Evolutionary conservation across 2,329 filamentous ascomycete species (phyloP), one percentile per base, ranked within the genome.

Genomic region (Hypoxylon sp.): DNA sequence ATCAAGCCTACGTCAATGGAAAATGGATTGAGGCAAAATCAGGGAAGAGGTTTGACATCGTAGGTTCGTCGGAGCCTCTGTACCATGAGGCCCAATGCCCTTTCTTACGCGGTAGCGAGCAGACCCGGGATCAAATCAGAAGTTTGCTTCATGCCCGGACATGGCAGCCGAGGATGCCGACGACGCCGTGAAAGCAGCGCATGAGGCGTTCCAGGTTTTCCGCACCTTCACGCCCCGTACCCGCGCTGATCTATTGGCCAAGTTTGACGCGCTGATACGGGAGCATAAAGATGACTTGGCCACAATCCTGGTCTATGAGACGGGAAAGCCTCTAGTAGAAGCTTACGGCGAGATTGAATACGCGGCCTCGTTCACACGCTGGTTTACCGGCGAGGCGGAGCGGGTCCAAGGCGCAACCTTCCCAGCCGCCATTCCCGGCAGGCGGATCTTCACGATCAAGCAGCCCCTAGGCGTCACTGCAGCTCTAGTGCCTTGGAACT

Each of bases 361-460:
- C 64, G 84, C 83, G 1, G 72, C 80, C 0, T 78, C 80, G 0
- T 87, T 88, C 70, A 80, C 81, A 1, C 83, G 83, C 77, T 89
- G 85, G 85, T 88, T 88, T 65, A 78, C 83, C 0, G 81, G 82
- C 9, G 83, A 85, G 68, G 82, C 83, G 3, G 81, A 83, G 62
- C 75, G 76, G 52, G 71, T 82, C 24, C 89, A 73, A 81, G 91
- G 91, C 14, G 84, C 84, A 0, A 83, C 90, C 3, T 84, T 87
- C 46, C 81, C 83, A 0, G 84, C 89, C 0, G 81, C 90, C 0
- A 79, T 86, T 0, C 87, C 91, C 0, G 87, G 87, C 30, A 81
- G 91, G 4, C 83, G 91, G 11, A 83, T 89, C 2, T 86, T 94
- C 65, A 91, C 89, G 0, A 85, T 93, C 70, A 94, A 94, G 80